Evolutionary conservation across 2,329 filamentous ascomycete genomes (phyloP).

Genomic region (Colletotrichum tofieldiae): DNA sequence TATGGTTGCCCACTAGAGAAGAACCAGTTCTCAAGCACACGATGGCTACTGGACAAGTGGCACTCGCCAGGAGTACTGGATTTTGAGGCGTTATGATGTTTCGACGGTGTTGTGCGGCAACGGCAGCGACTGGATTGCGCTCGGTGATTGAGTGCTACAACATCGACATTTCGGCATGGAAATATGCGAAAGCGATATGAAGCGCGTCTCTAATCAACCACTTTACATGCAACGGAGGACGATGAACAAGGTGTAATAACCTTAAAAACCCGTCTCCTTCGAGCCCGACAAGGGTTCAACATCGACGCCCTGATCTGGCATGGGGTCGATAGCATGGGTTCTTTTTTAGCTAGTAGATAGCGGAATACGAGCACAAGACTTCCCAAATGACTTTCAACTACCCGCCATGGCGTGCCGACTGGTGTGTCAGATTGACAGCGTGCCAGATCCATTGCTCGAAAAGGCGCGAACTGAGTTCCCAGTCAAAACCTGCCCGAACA

Average conservation of each 20-base stretch:
- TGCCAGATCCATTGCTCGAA: background rate
- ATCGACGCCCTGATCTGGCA: conserved; percentile 4
- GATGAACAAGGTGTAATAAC: background rate
- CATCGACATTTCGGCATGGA: background rate
- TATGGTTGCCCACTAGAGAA: conserved; percentile 58
- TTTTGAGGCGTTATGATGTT: conserved; percentile 15
- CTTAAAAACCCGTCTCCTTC: conserved; percentile 13
- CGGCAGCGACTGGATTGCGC: conserved; percentile 20
- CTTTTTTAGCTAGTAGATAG: conserved; percentile 15
- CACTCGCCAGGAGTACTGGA: background rate
- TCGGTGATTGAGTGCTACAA: background rate
- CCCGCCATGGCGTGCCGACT: background rate
- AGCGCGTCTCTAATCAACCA: conserved; percentile 3
- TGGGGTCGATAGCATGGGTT: conserved; percentile 28
- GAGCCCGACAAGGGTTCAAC: conserved; percentile 32
- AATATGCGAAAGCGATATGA: conserved; percentile 3
- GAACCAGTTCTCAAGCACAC: background rate
- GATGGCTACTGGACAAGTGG: background rate
- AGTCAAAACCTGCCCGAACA: background rate
- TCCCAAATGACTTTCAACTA: background rate
- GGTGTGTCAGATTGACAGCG: background rate
- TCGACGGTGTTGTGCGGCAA: conserved; percentile 5
- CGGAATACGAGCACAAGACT: conserved; percentile 27
- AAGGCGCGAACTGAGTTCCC: too few relatives aligned
- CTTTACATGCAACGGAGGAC: conserved; percentile 19